Base-by-base conservation (phyloP, 176 grass and related monocot genomes). In the Rhynchospora pubera region DNA sequence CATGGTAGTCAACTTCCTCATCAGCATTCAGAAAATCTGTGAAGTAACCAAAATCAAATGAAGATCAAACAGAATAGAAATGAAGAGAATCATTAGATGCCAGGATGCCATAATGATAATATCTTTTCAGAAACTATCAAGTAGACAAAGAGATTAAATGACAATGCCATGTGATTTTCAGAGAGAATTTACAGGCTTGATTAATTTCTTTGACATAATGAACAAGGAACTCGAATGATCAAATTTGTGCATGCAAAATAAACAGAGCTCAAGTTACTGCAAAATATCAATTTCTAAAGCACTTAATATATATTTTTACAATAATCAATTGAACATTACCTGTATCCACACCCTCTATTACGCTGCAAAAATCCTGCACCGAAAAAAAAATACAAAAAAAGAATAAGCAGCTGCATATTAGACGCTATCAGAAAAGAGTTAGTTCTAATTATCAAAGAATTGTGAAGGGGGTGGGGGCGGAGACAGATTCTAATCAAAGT, bases 21-120 rank as follows among this genome's bases (percentile, higher is more conserved):
- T 98, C 96, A 68, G 85, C 90, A 83, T 93, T 94, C 57, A 95
- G 82, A 90, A 98, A 98, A 87, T 94, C 96, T 98, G 84, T 21
- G 74, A 84, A 65, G 28, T 11, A 73, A 46, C 66, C 51, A 22
- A 72, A 61, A 86, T 15, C 50, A 82, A 61, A 81, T 86, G 23
- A 67, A 87, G 39, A 42, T 62, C 21, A 79, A 79, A 79, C 15
- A 24, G 24, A 56, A 21, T 43, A 59, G 28, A 9, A 13, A 1
- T 43, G 19, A 19, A 55, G 44, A 66, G 5, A 60, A 12, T 63
- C 16, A 32, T 15, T 53, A 76, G 6, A 28, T 16, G 50, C 48
- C 12, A 30, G 13, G 72, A 76, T 55, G 23, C 23, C 2, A 30
- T n/a, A 76, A 75, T 75, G 46, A 73, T 53, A 76, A 30, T 16